Evolutionary conservation across 176 grass and related monocot species (phyloP).

Genomic region (Hyparrhenia diplandra): DNA sequence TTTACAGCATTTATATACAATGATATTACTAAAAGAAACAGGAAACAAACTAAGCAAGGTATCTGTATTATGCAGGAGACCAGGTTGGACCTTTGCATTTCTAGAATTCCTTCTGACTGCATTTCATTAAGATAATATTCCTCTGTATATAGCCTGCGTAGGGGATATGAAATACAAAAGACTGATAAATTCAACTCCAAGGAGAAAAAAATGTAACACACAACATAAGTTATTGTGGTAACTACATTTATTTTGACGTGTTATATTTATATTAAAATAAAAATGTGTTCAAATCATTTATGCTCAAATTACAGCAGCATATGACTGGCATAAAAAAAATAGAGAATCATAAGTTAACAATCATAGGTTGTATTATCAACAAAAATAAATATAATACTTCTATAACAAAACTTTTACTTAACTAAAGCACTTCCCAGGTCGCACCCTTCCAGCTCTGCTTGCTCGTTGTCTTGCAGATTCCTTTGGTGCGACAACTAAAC

Average conservation of each 20-base stretch:
- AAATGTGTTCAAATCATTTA: not conserved
- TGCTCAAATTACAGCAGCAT: conserved; percentile 1
- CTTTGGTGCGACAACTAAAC: conserved; percentile 86
- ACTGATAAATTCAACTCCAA: not conserved
- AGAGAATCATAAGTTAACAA: conserved; percentile 2
- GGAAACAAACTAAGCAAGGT: conserved; percentile 19
- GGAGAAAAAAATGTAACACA: too few species aligned
- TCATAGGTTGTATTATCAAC: not conserved
- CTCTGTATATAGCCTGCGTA: conserved; percentile 90
- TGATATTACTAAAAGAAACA: conserved; percentile 4
- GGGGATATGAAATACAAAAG: conserved; percentile 23
- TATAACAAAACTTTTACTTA: conserved; percentile 12
- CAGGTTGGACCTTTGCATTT: conserved; percentile 95
- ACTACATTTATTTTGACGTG: not conserved
- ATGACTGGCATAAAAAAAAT: not conserved
- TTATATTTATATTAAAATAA: not conserved
- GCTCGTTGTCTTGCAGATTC: conserved; percentile 92
- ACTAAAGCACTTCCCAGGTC: conserved; percentile 94
- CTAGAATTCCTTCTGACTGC: conserved; percentile 82
- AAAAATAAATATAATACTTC: not conserved
- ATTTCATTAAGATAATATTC: conserved; percentile 93
- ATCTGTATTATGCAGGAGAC: conserved; percentile 95
- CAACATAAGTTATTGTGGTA: not conserved
- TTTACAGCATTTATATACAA: not conserved
- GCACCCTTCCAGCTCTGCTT: conserved; percentile 92